Evolutionary conservation across 345 rosid species (phyloP).

Genomic region (Populus alba): DNA sequence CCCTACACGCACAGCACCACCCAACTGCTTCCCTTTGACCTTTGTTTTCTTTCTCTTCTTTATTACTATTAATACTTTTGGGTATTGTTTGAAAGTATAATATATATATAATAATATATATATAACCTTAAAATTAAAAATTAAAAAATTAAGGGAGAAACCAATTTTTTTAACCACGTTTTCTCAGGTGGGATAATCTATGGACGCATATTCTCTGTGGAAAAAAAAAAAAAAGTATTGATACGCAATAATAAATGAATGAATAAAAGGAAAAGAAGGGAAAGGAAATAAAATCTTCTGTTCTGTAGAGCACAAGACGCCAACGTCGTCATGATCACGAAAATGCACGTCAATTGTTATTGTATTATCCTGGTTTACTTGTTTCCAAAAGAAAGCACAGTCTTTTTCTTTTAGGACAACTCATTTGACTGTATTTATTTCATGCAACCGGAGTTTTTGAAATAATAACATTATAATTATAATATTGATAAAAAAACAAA

Average conservation of each 20-base stretch:
- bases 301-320: slow-evolving; percentile 6
- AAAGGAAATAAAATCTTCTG: neutral
- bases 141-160: too few relatives aligned
- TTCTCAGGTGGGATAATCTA: too few relatives aligned
- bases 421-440: neutral
- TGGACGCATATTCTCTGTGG: too few relatives aligned
- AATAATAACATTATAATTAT: too few relatives aligned
- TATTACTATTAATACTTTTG: neutral
- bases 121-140: too few relatives aligned
- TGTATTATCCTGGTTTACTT: neutral
- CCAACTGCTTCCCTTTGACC: slow-evolving; percentile 83
- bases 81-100: too few relatives aligned
- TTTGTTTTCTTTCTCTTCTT: slow-evolving; percentile 30
- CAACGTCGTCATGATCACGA: slow-evolving; percentile 48
- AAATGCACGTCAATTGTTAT: slow-evolving; percentile 18
- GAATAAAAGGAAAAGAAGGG: neutral
- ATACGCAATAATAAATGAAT: neutral
- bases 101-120: too few relatives aligned
- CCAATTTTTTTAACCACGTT: too few relatives aligned
- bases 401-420: neutral
- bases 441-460: too few relatives aligned
- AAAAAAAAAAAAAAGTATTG: too few relatives aligned
- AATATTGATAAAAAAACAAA: too few relatives aligned
- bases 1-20: neutral
- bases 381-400: neutral